phyloP scores from a whole-genome alignment of 2,329 filamentous ascomycete species.

The Pezicula carpinea region DNA sequence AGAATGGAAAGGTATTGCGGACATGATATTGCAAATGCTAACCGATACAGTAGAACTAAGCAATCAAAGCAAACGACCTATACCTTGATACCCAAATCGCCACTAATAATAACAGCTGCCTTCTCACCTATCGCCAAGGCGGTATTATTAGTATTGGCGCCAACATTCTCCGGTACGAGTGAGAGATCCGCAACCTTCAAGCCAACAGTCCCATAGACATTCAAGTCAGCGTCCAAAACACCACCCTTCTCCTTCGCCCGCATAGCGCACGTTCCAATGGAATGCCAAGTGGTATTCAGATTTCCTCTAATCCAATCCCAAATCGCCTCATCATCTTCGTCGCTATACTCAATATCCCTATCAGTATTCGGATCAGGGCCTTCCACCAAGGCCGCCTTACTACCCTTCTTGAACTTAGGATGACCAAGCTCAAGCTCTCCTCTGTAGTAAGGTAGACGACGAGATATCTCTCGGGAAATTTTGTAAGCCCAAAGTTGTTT shows the following conservation, averaged over 20 bases:
- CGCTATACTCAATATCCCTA: conserved; percentile 33
- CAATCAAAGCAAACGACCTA: neutral
- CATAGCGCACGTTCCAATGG: conserved; percentile 37
- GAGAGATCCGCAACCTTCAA: conserved; percentile 40
- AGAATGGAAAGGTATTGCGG: neutral
- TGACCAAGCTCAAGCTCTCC: conserved; percentile 39
- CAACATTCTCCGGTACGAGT: conserved; percentile 32
- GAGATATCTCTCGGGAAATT: conserved; percentile 54
- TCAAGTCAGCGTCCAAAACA: conserved; percentile 34
- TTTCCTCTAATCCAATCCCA: conserved; percentile 38
- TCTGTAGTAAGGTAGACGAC: conserved; percentile 48
- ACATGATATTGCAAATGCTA: neutral
- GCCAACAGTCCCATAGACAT: conserved; percentile 34
- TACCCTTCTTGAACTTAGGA: conserved; percentile 38
- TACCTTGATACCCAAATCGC: conserved; percentile 31
- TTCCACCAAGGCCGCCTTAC: conserved; percentile 33
- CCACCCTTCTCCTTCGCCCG: conserved; percentile 30
- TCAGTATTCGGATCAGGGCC: conserved; percentile 19
- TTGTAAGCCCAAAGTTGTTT: conserved; percentile 62
- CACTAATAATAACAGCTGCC: conserved; percentile 35
- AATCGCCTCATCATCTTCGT: conserved; percentile 31
- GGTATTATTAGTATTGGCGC: conserved; percentile 41
- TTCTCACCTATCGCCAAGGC: conserved; percentile 38
- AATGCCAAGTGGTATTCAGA: conserved; percentile 36
- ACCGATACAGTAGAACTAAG: neutral